Percentiles rank a stretch among this genome's conserved stretches.
phyloP scores from a whole-genome alignment of 257 asterid genomes.

The Voacanga thouarsii region DNA sequence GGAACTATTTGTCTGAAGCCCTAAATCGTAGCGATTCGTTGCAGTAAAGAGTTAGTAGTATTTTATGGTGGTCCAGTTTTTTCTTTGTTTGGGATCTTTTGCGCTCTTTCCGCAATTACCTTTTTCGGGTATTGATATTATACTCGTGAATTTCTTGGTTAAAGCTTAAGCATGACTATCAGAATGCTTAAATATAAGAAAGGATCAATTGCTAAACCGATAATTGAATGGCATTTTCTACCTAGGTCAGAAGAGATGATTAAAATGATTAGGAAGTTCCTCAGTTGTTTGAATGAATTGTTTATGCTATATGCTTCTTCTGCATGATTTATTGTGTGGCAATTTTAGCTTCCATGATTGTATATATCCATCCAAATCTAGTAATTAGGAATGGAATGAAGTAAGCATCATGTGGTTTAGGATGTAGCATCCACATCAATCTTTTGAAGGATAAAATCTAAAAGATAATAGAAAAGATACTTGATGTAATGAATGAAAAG shows the following conservation, averaged over 20 bases:
- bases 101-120: background rate
- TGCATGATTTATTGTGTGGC: background rate
- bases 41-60: background rate
- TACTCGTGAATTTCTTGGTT: background rate
- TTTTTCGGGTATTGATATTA: background rate
- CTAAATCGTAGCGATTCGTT: background rate
- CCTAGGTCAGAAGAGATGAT: background rate
- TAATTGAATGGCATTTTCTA: too few species aligned
- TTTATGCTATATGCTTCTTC: background rate
- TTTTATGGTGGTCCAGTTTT: background rate
- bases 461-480: background rate
- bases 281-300: background rate
- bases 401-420: background rate
- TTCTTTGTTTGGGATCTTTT: background rate
- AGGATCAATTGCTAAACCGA: background rate
- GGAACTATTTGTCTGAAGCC: background rate
- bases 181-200: background rate
- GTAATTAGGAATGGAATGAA: background rate
- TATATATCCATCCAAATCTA: background rate
- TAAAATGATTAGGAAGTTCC: background rate
- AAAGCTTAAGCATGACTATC: background rate
- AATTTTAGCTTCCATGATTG: background rate
- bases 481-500: background rate
- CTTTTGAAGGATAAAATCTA: background rate
- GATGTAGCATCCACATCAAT: background rate